Conservation (phyloP, 176 grass and related monocot species). For the Neostapfia colusana region DNA sequence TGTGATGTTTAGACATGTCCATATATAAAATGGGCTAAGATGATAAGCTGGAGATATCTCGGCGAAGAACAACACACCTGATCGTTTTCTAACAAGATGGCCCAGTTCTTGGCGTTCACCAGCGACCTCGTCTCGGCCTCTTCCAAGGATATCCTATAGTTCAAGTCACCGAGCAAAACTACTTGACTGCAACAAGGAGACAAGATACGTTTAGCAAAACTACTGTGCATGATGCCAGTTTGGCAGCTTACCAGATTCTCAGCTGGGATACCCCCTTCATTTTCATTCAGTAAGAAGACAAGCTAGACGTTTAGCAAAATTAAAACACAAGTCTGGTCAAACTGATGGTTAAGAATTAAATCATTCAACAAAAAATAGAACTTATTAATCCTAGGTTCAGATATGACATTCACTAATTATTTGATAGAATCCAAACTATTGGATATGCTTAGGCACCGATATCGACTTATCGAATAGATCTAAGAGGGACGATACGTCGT, state of each 20-base stretch:
- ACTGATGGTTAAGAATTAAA: constrained; percentile 22
- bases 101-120: constrained; percentile 71
- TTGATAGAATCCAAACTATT: constrained; percentile 8
- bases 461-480: constrained; percentile 17
- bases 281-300: constrained; percentile 23
- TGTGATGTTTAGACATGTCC: neutral
- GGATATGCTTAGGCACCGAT: constrained; percentile 15
- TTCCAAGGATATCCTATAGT: constrained; percentile 86
- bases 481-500: neutral
- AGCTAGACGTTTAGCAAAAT: neutral
- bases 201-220: no score
- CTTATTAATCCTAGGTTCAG: constrained; percentile 5
- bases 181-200: constrained; percentile 66
- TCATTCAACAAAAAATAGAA: neutral
- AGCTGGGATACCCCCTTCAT: constrained; percentile 35
- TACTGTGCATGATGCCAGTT: constrained; percentile 9
- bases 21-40: neutral
- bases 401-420: neutral
- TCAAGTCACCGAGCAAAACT: constrained; percentile 86
- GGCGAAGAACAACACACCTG: constrained; percentile 40
- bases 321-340: constrained; percentile 19
- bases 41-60: neutral
- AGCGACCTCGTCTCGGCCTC: constrained; percentile 57
- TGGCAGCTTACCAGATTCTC: constrained; percentile 7
- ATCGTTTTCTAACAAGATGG: constrained; percentile 65